Conservation (phyloP, 2,329 filamentous ascomycete genomes). For the Ceratocystiopsis sp. region DNA sequence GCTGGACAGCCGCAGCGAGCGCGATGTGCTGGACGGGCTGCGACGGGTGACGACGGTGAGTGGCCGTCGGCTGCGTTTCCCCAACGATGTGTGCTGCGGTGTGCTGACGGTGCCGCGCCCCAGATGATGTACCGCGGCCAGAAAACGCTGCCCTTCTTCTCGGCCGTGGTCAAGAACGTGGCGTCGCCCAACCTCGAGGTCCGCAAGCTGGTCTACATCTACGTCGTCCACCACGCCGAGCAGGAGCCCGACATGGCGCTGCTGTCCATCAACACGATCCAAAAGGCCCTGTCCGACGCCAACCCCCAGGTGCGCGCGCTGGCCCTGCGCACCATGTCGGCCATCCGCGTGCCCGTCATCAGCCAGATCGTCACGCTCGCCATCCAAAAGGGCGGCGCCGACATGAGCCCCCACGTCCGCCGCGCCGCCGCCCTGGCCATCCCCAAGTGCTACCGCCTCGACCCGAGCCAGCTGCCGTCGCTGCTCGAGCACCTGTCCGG, state of each 20-base stretch:
- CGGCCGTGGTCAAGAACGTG: conserved; percentile 95
- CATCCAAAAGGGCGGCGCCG: conserved; percentile 82
- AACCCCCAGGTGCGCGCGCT: conserved; percentile 84
- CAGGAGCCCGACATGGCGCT: conserved; percentile 89
- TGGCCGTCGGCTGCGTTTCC: conserved; percentile 2
- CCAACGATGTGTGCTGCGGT: too few species aligned
- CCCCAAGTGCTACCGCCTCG: conserved; percentile 86
- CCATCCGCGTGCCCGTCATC: conserved; percentile 92
- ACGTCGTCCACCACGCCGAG: conserved; percentile 91
- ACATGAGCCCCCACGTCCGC: conserved; percentile 89
- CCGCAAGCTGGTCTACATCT: conserved; percentile 97
- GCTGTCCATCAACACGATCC: conserved; percentile 95
- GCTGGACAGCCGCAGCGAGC: conserved; percentile 81
- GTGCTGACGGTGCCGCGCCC: conserved; percentile 4
- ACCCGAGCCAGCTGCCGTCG: conserved; percentile 71
- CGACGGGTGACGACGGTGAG: conserved; percentile 73
- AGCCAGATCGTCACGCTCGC: conserved; percentile 92
- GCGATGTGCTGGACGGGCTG: conserved; percentile 83
- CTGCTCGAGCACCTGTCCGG: conserved; percentile 65
- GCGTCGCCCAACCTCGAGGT: conserved; percentile 87
- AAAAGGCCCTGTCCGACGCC: conserved; percentile 86
- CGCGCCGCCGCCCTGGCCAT: conserved; percentile 88
- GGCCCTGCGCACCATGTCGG: conserved; percentile 90
- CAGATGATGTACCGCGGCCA: conserved; percentile 93
- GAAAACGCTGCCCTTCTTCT: conserved; percentile 83